Evolutionary conservation across 2,329 filamentous ascomycete species (phyloP).

Genomic region (Penicillium rolfsii): DNA sequence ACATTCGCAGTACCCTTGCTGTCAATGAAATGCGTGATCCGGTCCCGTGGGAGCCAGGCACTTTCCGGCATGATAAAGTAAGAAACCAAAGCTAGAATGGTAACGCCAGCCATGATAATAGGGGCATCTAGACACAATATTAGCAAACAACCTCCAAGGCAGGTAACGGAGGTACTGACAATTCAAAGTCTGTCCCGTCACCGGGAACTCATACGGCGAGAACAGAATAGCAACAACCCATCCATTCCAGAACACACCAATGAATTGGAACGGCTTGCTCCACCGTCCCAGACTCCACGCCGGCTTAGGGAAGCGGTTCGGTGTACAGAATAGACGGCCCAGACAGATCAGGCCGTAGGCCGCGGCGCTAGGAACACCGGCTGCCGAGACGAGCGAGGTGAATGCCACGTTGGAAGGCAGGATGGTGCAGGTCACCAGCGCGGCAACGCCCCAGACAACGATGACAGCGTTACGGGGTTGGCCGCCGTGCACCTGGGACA

Average conservation of each 20-base stretch:
- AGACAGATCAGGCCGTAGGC: slow-evolving; percentile 58
- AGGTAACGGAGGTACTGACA: slow-evolving; percentile 36
- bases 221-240: slow-evolving; percentile 56
- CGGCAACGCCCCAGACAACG: slow-evolving; percentile 59
- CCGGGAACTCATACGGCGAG: slow-evolving; percentile 53
- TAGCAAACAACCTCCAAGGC: background rate
- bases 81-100: slow-evolving; percentile 53
- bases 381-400: slow-evolving; percentile 58
- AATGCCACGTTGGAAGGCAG: slow-evolving; percentile 59
- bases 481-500: slow-evolving; percentile 58
- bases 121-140: slow-evolving; percentile 46
- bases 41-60: slow-evolving; percentile 50
- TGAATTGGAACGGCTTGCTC: slow-evolving; percentile 54
- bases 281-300: slow-evolving; percentile 52
- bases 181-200: slow-evolving; percentile 50
- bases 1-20: slow-evolving; percentile 38
- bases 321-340: slow-evolving; percentile 53
- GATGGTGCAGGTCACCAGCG: slow-evolving; percentile 62
- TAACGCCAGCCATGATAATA: slow-evolving; percentile 56
- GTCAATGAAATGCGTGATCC: slow-evolving; percentile 51
- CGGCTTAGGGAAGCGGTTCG: slow-evolving; percentile 37
- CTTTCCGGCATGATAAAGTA: slow-evolving; percentile 55
- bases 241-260: slow-evolving; percentile 54
- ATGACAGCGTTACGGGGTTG: slow-evolving; percentile 64
- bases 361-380: slow-evolving; percentile 57